Evolutionary conservation across 2,329 filamentous ascomycete species (phyloP).

Genomic region (Penicillium olsonii): DNA sequence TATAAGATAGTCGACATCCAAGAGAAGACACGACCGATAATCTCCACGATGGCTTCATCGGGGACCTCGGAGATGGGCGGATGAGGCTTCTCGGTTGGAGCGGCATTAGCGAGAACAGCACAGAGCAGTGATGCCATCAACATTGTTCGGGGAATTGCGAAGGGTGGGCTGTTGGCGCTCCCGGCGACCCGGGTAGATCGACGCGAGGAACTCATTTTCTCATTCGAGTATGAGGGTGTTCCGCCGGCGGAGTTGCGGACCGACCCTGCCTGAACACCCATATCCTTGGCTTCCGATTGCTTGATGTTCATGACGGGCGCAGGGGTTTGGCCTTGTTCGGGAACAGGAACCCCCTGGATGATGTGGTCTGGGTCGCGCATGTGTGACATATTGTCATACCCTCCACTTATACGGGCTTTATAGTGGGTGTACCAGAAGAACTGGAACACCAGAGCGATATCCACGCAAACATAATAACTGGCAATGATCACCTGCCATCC

Average conservation of each 20-base stretch:
- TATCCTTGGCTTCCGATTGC: slow-evolving; percentile 33
- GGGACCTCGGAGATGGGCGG: slow-evolving; percentile 22
- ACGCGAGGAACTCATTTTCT: slow-evolving; percentile 34
- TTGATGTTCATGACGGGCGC: slow-evolving; percentile 20
- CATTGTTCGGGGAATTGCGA: slow-evolving; percentile 46
- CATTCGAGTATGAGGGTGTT: slow-evolving; percentile 35
- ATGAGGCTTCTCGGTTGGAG: slow-evolving; percentile 35
- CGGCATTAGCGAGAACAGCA: slow-evolving; percentile 45
- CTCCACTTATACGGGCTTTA: slow-evolving; percentile 48
- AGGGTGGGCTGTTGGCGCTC: slow-evolving; percentile 29
- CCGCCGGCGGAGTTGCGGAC: slow-evolving; percentile 22
- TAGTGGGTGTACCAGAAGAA: slow-evolving; percentile 67
- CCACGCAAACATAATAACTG: slow-evolving; percentile 66
- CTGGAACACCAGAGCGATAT: slow-evolving; percentile 62
- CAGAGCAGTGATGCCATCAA: slow-evolving; percentile 48
- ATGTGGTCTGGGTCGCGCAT: slow-evolving; percentile 32
- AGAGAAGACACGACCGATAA: slow-evolving; percentile 54
- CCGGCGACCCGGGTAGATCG: slow-evolving; percentile 29
- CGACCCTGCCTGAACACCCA: slow-evolving; percentile 27
- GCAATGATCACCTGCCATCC: slow-evolving; percentile 68
- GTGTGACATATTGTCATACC: slow-evolving; percentile 29
- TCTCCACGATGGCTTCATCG: slow-evolving; percentile 38
- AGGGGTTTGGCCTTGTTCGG: slow-evolving; percentile 25
- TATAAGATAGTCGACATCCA: slow-evolving; percentile 61
- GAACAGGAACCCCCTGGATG: slow-evolving; percentile 41